Evolutionary conservation across 148 eudicot genomes (phyloP).

Genomic region (Nepenthes mirabilis): DNA sequence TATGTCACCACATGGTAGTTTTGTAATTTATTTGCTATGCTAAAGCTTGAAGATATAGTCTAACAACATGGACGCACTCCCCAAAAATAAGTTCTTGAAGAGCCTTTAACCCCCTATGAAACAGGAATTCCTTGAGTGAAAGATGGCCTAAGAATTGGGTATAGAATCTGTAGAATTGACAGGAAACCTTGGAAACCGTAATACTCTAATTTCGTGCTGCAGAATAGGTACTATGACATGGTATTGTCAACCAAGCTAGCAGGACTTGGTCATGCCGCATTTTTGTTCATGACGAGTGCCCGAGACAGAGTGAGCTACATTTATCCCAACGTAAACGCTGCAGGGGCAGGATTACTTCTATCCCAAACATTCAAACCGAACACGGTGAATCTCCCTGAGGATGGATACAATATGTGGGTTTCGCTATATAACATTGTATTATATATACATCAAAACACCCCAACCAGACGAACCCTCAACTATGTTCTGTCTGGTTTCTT

Average conservation of each 20-base stretch:
- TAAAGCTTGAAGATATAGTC: no score
- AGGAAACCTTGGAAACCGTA: background rate
- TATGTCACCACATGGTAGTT: no score
- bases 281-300: constrained; percentile 82
- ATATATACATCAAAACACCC: no score
- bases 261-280: constrained; percentile 84
- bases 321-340: constrained; percentile 83
- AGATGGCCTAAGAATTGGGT: no score
- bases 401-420: constrained; percentile 69
- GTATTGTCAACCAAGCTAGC: constrained; percentile 80
- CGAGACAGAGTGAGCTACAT: constrained; percentile 77
- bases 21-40: no score
- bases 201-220: constrained; percentile 7
- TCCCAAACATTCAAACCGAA: constrained; percentile 63
- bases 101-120: no score
- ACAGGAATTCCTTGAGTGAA: no score
- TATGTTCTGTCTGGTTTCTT: background rate
- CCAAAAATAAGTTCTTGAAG: no score
- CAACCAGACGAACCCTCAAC: no score
- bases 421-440: background rate
- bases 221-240: constrained; percentile 87
- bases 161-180: no score
- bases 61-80: no score
- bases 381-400: constrained; percentile 61
- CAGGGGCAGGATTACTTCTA: constrained; percentile 78